phyloP scores from a whole-genome alignment of 345 rosid species.

The Boechera stricta region DNA sequence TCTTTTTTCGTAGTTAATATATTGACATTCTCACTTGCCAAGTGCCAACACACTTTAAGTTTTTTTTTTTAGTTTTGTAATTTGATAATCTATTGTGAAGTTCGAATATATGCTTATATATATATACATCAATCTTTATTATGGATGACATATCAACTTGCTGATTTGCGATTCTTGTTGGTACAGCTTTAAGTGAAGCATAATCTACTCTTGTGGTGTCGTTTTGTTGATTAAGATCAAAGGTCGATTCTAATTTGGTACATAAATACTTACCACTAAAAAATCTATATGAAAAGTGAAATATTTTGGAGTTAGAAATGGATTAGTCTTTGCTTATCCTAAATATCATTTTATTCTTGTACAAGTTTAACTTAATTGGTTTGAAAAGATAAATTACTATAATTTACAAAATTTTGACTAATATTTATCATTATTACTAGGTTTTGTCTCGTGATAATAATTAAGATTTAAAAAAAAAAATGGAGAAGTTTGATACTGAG shows the following conservation, averaged over 20 bases:
- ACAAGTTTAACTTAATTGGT: neutral
- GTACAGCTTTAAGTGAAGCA: constrained; percentile 38
- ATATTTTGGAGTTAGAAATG: neutral
- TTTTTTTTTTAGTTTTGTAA: neutral
- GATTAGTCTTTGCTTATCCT: neutral
- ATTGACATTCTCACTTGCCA: constrained; percentile 21
- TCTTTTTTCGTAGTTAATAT: constrained; percentile 7
- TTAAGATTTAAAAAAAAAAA: too few species aligned
- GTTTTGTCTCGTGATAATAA: neutral
- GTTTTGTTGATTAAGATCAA: constrained; percentile 20
- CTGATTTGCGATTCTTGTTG: constrained; percentile 38
- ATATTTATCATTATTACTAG: neutral
- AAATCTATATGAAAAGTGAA: neutral
- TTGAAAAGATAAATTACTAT: neutral
- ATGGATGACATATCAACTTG: constrained; percentile 35
- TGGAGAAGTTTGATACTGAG: neutral
- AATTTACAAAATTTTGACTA: neutral
- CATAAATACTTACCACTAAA: neutral
- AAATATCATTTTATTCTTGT: neutral
- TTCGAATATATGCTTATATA: constrained; percentile 44
- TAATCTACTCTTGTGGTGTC: constrained; percentile 10
- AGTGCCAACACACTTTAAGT: neutral
- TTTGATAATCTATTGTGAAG: constrained; percentile 28
- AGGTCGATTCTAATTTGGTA: constrained; percentile 13
- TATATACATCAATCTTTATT: constrained; percentile 34